Conservation (phyloP, 116 monocot species). For the Phalaenopsis hybrid region DNA sequence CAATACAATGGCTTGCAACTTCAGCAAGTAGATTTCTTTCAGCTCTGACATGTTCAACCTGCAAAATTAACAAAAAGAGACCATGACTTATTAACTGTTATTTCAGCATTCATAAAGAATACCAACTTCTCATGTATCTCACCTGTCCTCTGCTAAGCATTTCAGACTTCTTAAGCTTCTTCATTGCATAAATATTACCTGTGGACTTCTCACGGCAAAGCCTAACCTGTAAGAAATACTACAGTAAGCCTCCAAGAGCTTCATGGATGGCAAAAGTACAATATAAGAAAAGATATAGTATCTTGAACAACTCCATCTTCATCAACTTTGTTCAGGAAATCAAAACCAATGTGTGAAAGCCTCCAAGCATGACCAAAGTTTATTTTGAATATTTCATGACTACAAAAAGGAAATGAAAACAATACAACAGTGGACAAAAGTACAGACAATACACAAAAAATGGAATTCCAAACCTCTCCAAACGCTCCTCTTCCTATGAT, state of each 20-base stretch:
- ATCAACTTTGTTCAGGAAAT: not conserved
- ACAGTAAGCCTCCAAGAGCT: not conserved
- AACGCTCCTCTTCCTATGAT: conserved; percentile 66
- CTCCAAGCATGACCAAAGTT: not conserved
- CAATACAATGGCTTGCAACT: conserved; percentile 94
- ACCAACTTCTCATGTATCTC: conserved; percentile 8
- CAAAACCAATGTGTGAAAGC: conserved; percentile 1
- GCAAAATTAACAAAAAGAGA: conserved; percentile 9
- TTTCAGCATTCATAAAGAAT: not conserved
- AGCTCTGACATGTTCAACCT: conserved; percentile 96
- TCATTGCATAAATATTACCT: conserved; percentile 95
- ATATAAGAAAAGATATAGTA: not conserved
- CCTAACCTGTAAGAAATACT: conserved; percentile 49
- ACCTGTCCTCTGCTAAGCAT: conserved; percentile 96
- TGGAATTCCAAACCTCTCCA: conserved; percentile 40
- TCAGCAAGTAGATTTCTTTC: conserved; percentile 94
- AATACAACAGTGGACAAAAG: not conserved
- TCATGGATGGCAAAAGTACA: not conserved
- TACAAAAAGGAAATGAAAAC: not conserved
- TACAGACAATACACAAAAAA: not conserved
- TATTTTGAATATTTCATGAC: not conserved
- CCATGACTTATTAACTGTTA: not conserved
- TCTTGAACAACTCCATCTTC: not conserved
- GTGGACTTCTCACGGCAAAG: conserved; percentile 79
- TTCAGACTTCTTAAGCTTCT: conserved; percentile 94